Conservation (phyloP, 129 eudicot genomes). For the Flaveria trinervia region DNA sequence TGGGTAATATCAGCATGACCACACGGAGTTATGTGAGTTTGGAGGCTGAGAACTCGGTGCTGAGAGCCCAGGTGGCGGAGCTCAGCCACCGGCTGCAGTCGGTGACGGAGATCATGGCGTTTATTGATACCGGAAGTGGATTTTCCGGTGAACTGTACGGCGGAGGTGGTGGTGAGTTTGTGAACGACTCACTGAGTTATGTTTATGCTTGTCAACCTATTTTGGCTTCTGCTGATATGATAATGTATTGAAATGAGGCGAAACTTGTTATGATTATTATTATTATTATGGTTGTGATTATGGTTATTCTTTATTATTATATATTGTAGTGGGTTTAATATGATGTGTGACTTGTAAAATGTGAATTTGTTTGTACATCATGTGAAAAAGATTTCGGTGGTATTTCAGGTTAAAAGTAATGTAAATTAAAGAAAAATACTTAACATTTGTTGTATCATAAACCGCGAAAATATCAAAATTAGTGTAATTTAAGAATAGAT, state of each 20-base stretch:
- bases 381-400: no score
- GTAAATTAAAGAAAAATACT: no score
- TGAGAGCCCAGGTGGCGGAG: constrained; percentile 73
- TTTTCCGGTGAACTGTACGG: constrained; percentile 21
- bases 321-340: no score
- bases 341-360: no score
- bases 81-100: constrained; percentile 73
- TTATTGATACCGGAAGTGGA: constrained; percentile 6
- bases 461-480: no score
- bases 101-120: constrained; percentile 36
- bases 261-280: no score
- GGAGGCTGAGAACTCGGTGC: constrained; percentile 76
- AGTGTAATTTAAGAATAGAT: no score
- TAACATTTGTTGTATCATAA: no score
- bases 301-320: no score
- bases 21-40: constrained; percentile 52
- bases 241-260: constrained; percentile 41
- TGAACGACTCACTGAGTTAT: constrained; percentile 48
- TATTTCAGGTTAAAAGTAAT: no score
- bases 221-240: constrained; percentile 69
- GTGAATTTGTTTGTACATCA: no score
- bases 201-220: constrained; percentile 53
- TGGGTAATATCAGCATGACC: constrained; percentile 44
- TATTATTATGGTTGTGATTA: no score
- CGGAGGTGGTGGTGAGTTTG: constrained; percentile 19